These are phyloP conservation scores for Macrophomina phaseolina DNA, from an alignment of 2,329 filamentous ascomycete species.

Conservation along the genomic window DNA sequence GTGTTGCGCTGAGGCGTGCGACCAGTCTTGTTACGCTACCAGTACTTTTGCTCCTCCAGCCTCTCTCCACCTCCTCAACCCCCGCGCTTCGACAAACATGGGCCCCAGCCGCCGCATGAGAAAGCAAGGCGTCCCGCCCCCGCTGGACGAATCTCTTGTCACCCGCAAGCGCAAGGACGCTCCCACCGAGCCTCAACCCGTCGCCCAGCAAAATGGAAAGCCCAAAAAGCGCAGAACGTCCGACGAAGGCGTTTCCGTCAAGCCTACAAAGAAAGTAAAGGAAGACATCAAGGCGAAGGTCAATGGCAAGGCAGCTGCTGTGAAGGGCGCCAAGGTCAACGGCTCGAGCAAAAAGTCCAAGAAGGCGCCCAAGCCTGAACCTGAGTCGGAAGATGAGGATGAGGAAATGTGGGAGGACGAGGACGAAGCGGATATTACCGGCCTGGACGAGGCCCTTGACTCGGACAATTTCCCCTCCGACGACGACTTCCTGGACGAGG, in stretches of 20 bases:
- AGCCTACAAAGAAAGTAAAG: conserved; percentile 48
- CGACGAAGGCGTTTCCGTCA: conserved; percentile 50
- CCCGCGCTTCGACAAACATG: conserved; percentile 62
- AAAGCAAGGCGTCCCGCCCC: conserved; percentile 87
- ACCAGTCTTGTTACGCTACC: background rate
- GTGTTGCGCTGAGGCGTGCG: conserved; percentile 10
- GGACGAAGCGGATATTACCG: conserved; percentile 49
- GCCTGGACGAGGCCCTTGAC: conserved; percentile 48
- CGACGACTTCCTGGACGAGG: conserved; percentile 48
- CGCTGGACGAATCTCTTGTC: conserved; percentile 75
- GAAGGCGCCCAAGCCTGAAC: conserved; percentile 37
- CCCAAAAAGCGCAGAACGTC: conserved; percentile 68
- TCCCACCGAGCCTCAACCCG: conserved; percentile 58
- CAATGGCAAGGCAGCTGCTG: background rate
- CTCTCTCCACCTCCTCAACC: background rate
- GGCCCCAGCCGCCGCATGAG: conserved; percentile 91
- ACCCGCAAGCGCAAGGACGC: conserved; percentile 87
- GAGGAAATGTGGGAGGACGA: conserved; percentile 35
- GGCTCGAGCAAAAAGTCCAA: conserved; percentile 34
- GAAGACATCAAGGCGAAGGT: conserved; percentile 41
- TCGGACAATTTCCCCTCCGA: conserved; percentile 44
- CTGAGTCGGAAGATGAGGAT: conserved; percentile 39
- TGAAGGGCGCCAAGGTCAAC: conserved; percentile 33
- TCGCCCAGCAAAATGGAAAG: conserved; percentile 51
- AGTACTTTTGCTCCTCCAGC: background rate